Percentiles rank a stretch among this genome's conserved stretches.
Conservation (phyloP, 2,329 filamentous ascomycete genomes). For the Cercospora sp. region DNA sequence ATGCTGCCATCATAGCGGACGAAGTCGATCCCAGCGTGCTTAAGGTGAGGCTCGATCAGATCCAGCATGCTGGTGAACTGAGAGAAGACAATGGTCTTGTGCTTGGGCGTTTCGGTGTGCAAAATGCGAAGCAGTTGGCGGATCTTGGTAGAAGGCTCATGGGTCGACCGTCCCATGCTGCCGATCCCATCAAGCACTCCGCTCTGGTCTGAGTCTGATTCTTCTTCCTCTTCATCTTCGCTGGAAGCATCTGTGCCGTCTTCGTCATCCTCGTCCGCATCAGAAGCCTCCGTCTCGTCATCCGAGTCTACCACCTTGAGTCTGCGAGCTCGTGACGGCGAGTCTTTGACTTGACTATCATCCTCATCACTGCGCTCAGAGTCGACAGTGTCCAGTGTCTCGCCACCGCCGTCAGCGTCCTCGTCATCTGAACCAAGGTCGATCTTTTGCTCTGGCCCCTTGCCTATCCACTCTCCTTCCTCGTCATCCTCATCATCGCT, state of each 20-base stretch:
- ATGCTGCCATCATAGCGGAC: constrained; percentile 94
- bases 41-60: constrained; percentile 88
- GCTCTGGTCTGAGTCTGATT: constrained; percentile 47
- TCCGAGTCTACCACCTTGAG: constrained; percentile 18
- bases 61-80: constrained; percentile 99
- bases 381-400: constrained; percentile 72
- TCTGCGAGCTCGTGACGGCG: constrained; percentile 34
- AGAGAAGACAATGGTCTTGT: constrained; percentile 98
- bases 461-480: constrained; percentile 72
- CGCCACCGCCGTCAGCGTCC: constrained; percentile 81
- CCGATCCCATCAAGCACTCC: constrained; percentile 26
- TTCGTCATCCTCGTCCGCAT: constrained; percentile 48
- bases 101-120: constrained; percentile 70
- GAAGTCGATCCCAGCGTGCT: constrained; percentile 70
- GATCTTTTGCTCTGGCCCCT: constrained; percentile 62
- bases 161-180: constrained; percentile 37
- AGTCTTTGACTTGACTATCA: constrained; percentile 48
- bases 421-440: constrained; percentile 69
- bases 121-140: constrained; percentile 80
- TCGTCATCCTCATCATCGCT: constrained; percentile 59
- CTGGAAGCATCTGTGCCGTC: constrained; percentile 44
- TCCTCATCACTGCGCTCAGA: constrained; percentile 61
- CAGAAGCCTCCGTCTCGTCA: constrained; percentile 55
- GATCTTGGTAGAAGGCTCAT: constrained; percentile 84
- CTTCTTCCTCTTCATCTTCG: constrained; percentile 42